Evolutionary conservation across 345 rosid species (phyloP).

Genomic region (Arabidopsis suecica): DNA sequence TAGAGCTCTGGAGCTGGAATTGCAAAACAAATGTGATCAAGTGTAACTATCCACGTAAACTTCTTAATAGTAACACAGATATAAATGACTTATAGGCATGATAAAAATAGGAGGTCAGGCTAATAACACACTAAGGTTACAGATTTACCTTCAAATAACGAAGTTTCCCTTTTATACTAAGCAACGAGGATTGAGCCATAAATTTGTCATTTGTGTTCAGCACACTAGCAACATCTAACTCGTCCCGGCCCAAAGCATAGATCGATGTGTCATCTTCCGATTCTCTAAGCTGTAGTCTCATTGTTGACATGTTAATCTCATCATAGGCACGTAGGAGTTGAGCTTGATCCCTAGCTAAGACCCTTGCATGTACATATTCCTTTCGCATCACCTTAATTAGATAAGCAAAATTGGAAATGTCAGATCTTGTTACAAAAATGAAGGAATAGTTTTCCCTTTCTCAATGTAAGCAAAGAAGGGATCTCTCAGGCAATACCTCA

Average conservation of each 20-base stretch:
- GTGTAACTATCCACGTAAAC: neutral
- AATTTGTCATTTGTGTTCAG: constrained; percentile 80
- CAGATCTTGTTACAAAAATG: constrained; percentile 37
- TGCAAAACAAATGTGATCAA: neutral
- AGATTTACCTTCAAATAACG: constrained; percentile 84
- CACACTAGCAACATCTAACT: constrained; percentile 78
- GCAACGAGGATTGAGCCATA: constrained; percentile 62
- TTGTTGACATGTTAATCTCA: constrained; percentile 92
- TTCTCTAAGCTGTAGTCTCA: constrained; percentile 79
- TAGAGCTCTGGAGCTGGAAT: neutral
- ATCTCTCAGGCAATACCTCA: constrained; percentile 60
- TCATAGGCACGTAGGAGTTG: constrained; percentile 84
- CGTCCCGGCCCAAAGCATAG: constrained; percentile 75
- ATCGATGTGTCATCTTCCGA: constrained; percentile 74
- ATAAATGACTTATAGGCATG: constrained; percentile 11
- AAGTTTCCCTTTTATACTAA: constrained; percentile 77
- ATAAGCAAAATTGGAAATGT: constrained; percentile 33
- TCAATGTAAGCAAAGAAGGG: constrained; percentile 6
- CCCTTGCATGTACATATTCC: constrained; percentile 83
- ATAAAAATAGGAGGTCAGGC: constrained; percentile 8
- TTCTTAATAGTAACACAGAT: constrained; percentile 19
- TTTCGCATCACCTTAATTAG: constrained; percentile 77
- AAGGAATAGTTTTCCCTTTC: constrained; percentile 14
- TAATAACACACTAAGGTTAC: constrained; percentile 15
- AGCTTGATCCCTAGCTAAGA: constrained; percentile 84